Conservation (phyloP, 352 stramenopile genomes). For the Globisporangium middletonii region DNA sequence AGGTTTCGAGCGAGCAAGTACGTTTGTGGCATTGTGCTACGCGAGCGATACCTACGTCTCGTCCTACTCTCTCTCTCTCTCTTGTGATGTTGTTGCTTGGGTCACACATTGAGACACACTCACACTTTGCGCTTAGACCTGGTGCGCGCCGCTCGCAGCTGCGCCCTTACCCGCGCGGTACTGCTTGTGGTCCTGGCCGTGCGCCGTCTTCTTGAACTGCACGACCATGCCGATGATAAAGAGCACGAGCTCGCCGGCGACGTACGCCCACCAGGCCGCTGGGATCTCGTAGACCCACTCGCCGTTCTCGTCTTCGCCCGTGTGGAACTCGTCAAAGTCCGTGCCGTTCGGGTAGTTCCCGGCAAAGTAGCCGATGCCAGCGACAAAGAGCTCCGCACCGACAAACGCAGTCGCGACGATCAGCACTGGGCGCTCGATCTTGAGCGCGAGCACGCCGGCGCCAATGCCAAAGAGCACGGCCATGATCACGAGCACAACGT, state of each 20-base stretch:
- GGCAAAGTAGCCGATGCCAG: conserved; percentile 49
- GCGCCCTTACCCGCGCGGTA: conserved; percentile 15
- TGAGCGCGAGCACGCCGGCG: conserved; percentile 33
- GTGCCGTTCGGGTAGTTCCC: conserved; percentile 48
- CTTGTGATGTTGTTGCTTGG: not conserved
- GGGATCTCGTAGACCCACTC: conserved; percentile 61
- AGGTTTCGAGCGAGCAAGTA: no score
- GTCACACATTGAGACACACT: not conserved
- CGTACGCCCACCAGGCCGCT: conserved; percentile 68
- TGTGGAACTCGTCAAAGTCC: conserved; percentile 35
- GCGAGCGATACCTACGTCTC: no score
- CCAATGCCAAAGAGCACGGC: conserved; percentile 30
- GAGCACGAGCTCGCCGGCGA: conserved; percentile 44
- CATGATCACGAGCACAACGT: conserved; percentile 40
- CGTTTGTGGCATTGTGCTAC: no score
- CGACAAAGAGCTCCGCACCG: conserved; percentile 33
- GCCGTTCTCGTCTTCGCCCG: conserved; percentile 16
- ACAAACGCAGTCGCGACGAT: conserved; percentile 50
- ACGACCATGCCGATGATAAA: conserved; percentile 56
- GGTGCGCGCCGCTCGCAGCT: not conserved
- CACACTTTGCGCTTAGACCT: not conserved
- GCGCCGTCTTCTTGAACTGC: conserved; percentile 59
- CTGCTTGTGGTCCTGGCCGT: conserved; percentile 37
- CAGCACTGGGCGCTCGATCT: conserved; percentile 46
- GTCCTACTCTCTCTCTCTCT: not conserved